A percentile compares a stretch with the other conserved stretches of the same genome.
These are phyloP conservation scores for Bruguiera gymnorhiza DNA, from an alignment of 345 rosid genomes.

Conservation along the genomic window DNA sequence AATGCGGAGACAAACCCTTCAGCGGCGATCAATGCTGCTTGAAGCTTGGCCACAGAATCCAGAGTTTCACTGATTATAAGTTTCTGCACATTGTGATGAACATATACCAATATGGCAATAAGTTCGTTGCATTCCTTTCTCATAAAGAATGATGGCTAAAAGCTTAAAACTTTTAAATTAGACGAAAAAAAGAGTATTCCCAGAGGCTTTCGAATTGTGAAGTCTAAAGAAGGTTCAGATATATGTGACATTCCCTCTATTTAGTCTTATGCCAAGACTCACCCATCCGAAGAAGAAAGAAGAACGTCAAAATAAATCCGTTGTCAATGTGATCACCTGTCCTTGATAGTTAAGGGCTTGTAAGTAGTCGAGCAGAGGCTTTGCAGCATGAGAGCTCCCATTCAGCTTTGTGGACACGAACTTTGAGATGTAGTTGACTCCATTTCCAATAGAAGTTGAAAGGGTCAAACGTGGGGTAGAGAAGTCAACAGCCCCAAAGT, in stretches of 20 bases:
- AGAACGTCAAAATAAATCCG: too few relatives aligned
- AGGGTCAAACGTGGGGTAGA: slow-evolving; percentile 60
- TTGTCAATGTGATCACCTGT: slow-evolving; percentile 43
- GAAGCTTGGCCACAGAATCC: slow-evolving; percentile 59
- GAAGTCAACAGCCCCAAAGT: slow-evolving; percentile 77
- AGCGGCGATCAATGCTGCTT: slow-evolving; percentile 52
- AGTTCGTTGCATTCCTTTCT: neutral
- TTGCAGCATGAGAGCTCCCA: slow-evolving; percentile 31
- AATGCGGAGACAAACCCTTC: slow-evolving; percentile 40
- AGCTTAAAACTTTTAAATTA: too few relatives aligned
- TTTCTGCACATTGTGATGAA: slow-evolving; percentile 36
- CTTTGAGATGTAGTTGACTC: slow-evolving; percentile 61
- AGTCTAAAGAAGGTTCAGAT: too few relatives aligned
- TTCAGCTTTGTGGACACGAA: slow-evolving; percentile 54
- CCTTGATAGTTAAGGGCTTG: slow-evolving; percentile 63
- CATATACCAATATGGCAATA: neutral
- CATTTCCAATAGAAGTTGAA: slow-evolving; percentile 80
- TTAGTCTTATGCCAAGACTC: too few relatives aligned
- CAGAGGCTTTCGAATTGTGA: neutral
- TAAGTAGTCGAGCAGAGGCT: slow-evolving; percentile 58
- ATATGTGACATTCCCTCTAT: too few relatives aligned
- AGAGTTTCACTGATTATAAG: slow-evolving; percentile 66
- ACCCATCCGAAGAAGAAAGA: too few relatives aligned
- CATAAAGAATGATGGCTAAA: too few relatives aligned
- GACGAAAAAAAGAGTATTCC: neutral